Base-by-base conservation (phyloP, 371 early-diverging fungal species). In the Coemansia sp. region DNA sequence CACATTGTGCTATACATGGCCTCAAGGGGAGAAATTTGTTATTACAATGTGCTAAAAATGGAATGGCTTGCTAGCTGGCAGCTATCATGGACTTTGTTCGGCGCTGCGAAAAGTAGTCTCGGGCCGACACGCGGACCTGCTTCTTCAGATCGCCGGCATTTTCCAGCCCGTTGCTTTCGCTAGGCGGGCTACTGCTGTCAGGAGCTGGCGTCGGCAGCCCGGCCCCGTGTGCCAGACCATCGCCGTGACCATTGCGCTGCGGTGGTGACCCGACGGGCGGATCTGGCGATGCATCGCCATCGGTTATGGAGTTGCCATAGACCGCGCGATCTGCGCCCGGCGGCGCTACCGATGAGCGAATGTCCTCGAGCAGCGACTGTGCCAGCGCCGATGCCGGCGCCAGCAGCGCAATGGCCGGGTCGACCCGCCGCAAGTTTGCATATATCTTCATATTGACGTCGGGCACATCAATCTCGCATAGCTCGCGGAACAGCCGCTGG, bases 381-480 rank as follows among this genome's bases (percentile, higher is more conserved):
- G 80, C 77, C 64, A 79, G 63, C 6, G 75, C 66, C 16, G 80
- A 68, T 11, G 68, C 62, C 12, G 75, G 80, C 2, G 79, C 76
- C 33, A 79, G 64, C 9, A 79, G 56, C 5, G 79, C 77, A 35
- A 79, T 77, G n/a, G 80, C 60, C 3, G 80, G 80, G 39, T 79
- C 80, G 39, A 79, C 79, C 30, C 80, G 65, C 30, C 79, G 65
- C 40, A 80, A 54, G 36, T 79, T 80, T 4, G 80, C 81, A 38
- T 79, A 79, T 4, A 79, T 69, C 63, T 79, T 79, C 68, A 79
- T 77, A 45, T 79, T 77, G 38, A 80, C 80, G 42, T 80, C 77
- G 31, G 70, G 68, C 39, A 79, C 77, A 55, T 80, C 80, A n/a
- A 78, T 59, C 6, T 66, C 64, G 51, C 80, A 80, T 40, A 74